Base-by-base conservation (phyloP, 805 yeast species). In the Lachancea meyersii region DNA sequence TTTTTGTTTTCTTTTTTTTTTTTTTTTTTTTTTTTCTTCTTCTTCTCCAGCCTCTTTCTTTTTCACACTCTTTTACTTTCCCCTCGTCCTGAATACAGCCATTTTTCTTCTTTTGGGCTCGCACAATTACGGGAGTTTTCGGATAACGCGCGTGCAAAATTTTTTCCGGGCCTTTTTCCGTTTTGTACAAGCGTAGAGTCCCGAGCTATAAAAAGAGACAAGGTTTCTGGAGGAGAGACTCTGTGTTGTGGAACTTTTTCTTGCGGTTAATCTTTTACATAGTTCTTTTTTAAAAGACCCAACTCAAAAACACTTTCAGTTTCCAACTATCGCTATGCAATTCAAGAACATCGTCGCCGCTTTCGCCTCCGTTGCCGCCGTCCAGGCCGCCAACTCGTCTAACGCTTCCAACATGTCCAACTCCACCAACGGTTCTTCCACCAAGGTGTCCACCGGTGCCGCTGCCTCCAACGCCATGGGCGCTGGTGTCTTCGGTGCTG, bases 401-500 rank as follows among this genome's bases (percentile, higher is more conserved):
- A 68, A 37, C 40, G 62, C 60, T 48, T 68, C 82, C 43, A 56
- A 67, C 58, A 58, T 69, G 48, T 67, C 83, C 44, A 56, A 67
- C 60, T 60, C 71, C 44, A 62, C 76, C 45, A 63, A 53, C 55
- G 68, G 67, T 57, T 61, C 59, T 50, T 21, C 22, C 40, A 58
- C 68, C 48, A 69, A 72, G 55, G 62, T 60, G 53, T 64, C 72
- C 33, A 64, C 71, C 55, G 74, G 71, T 56, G 77, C 75, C 57
- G 80, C 76, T 58, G 71, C 66, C 50, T 65, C 73, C 54, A 71
- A 70, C 66, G 73, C 76, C 50, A 71, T 75, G 63, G 79, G 80
- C 69, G 83, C 86, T 63, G 81, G 84, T 70, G 77, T 79, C 63
- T 70, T 81, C 59, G 89, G 87, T 76, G 88, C 85, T 58, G 86